Evolutionary conservation across 371 early-diverging fungal species (phyloP).

Genomic region (Parasitella parasitica): DNA sequence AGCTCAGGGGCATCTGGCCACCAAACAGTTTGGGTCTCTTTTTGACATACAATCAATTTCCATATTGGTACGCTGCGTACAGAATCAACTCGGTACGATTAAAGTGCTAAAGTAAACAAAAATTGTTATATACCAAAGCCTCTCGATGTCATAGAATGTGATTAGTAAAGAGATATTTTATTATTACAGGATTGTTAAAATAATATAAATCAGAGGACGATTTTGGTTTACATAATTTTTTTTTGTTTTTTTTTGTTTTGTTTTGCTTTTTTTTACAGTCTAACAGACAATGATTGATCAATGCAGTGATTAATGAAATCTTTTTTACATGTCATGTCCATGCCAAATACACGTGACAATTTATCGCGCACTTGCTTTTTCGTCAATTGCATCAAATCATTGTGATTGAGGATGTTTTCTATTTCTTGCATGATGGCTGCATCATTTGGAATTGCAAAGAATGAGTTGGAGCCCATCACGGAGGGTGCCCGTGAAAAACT

Average conservation of each 20-base stretch:
- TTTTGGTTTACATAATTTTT: no score
- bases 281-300: slow-evolving; percentile 41
- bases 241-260: background rate
- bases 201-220: no score
- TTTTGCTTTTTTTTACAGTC: slow-evolving; percentile 8
- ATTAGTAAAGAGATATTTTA: no score
- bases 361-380: slow-evolving; percentile 86
- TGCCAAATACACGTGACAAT: slow-evolving; percentile 69
- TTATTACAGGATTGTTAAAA: background rate
- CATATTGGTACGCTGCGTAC: no score
- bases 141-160: no score
- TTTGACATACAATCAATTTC: no score
- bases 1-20: no score
- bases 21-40: no score
- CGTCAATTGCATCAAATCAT: slow-evolving; percentile 75
- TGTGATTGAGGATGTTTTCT: slow-evolving; percentile 65
- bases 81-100: no score
- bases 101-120: no score
- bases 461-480: slow-evolving; percentile 1
- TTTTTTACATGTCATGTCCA: slow-evolving; percentile 77
- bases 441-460: slow-evolving; percentile 41
- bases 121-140: no score
- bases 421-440: slow-evolving; percentile 75
- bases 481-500: slow-evolving; percentile 7
- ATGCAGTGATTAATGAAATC: slow-evolving; percentile 81